These are phyloP conservation scores for Skeletonema costatum DNA, from an alignment of 108 stramenopile genomes.

Conservation along the genomic window DNA sequence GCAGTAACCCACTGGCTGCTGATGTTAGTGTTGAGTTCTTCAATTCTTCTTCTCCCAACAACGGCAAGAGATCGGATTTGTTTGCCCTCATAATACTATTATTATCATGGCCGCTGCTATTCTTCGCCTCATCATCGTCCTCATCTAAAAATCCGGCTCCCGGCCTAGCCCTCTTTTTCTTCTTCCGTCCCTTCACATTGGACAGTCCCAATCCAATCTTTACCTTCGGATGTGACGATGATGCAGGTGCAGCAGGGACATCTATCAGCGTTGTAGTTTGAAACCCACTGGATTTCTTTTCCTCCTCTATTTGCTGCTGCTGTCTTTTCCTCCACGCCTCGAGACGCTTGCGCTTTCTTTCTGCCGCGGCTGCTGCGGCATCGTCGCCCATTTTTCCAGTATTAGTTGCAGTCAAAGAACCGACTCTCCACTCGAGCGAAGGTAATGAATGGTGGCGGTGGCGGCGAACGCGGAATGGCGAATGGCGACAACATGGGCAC, in stretches of 20 bases:
- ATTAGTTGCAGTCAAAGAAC: not conserved
- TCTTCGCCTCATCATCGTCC: constrained; percentile 29
- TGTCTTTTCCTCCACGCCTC: constrained; percentile 83
- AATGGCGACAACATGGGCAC: too few species aligned
- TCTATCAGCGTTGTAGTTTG: constrained; percentile 3
- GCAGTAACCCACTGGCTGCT: constrained; percentile 6
- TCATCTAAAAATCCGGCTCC: constrained; percentile 26
- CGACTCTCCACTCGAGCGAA: too few species aligned
- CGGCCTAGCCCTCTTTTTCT: constrained; percentile 20
- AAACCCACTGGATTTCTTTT: constrained; percentile 15
- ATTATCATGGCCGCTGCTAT: constrained; percentile 8
- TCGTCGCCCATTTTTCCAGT: not conserved
- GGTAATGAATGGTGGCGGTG: too few species aligned
- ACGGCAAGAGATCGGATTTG: constrained; percentile 1
- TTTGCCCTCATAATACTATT: not conserved
- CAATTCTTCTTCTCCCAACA: constrained; percentile 28
- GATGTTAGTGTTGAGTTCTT: not conserved
- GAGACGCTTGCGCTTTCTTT: constrained; percentile 83
- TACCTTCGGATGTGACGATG: constrained; percentile 16
- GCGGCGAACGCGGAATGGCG: too few species aligned
- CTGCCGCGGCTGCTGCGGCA: constrained; percentile 56
- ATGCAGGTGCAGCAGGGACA: constrained; percentile 6
- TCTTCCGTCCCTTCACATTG: constrained; percentile 24
- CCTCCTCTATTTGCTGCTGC: constrained; percentile 38
- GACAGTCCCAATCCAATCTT: constrained; percentile 28